Evolutionary conservation across 495 filamentous ascomycete genomes (phyloP).

Genomic region (Mycothermus thermophilus): DNA sequence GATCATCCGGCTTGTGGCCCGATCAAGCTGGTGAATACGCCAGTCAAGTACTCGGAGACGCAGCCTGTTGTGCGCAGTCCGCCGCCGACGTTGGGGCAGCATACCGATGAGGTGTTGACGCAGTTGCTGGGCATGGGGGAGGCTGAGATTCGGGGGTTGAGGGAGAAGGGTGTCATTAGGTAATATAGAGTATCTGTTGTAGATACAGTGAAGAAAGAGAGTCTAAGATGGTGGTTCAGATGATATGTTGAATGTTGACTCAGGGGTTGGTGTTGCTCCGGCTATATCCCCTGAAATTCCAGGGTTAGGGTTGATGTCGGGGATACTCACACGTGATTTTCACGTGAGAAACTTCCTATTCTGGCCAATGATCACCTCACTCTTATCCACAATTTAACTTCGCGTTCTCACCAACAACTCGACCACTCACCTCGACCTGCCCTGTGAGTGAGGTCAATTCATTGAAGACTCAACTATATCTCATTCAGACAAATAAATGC

Average conservation of each 20-base stretch:
- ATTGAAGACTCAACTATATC: too few relatives aligned
- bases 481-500: too few relatives aligned
- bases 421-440: too few relatives aligned
- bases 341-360: slow-evolving; percentile 3
- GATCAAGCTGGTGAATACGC: slow-evolving; percentile 86
- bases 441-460: too few relatives aligned
- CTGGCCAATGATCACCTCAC: background rate
- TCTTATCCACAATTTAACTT: too few relatives aligned
- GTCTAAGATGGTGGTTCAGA: too few relatives aligned
- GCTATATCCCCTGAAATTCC: too few relatives aligned
- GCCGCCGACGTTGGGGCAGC: slow-evolving; percentile 79
- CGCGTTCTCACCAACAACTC: too few relatives aligned
- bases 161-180: slow-evolving; percentile 53
- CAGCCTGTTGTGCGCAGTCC: slow-evolving; percentile 62
- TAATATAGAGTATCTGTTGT: slow-evolving; percentile 20
- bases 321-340: slow-evolving; percentile 11
- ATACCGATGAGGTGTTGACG: slow-evolving; percentile 73
- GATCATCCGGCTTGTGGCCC: slow-evolving; percentile 71
- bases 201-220: too few relatives aligned
- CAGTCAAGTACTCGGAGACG: slow-evolving; percentile 83
- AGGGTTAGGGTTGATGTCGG: slow-evolving; percentile 10
- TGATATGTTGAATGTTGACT: too few relatives aligned
- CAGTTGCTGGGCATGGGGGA: slow-evolving; percentile 50
- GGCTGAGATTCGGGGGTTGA: slow-evolving; percentile 48
- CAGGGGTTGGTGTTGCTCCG: too few relatives aligned